Percentiles rank a stretch among this genome's conserved stretches.
phyloP scores from a whole-genome alignment of 306 rosid species.

The Arachis stenosperma region DNA sequence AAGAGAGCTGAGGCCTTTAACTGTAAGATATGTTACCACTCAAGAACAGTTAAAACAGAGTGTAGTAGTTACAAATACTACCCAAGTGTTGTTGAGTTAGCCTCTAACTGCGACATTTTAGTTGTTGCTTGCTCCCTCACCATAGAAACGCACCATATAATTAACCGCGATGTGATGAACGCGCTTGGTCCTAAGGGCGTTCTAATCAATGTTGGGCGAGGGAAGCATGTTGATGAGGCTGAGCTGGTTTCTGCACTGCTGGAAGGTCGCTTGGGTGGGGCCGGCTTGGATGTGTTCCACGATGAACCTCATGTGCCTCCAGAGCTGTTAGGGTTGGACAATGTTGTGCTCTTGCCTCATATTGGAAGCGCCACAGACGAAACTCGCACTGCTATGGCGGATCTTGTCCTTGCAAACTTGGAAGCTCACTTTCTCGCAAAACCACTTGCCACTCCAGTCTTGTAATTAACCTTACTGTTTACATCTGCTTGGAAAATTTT shows the following conservation, averaged over 20 bases:
- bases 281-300: constrained; percentile 83
- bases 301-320: constrained; percentile 78
- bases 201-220: constrained; percentile 79
- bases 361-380: constrained; percentile 70
- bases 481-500: no score
- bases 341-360: constrained; percentile 81
- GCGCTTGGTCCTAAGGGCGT: constrained; percentile 81
- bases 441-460: constrained; percentile 61
- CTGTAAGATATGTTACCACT: constrained; percentile 65
- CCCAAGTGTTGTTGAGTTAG: constrained; percentile 73
- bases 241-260: constrained; percentile 72
- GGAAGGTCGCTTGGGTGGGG: constrained; percentile 87
- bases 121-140: constrained; percentile 81
- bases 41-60: constrained; percentile 62
- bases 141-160: constrained; percentile 62
- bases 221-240: constrained; percentile 79
- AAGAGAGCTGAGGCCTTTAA: constrained; percentile 80
- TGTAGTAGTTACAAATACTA: constrained; percentile 67
- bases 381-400: constrained; percentile 76
- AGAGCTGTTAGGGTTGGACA: constrained; percentile 69
- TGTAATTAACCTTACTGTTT: no score
- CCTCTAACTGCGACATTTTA: constrained; percentile 69
- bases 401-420: constrained; percentile 70
- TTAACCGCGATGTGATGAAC: constrained; percentile 67
- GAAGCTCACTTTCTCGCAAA: constrained; percentile 80